Base-by-base conservation (phyloP, 352 stramenopile genomes). In the Phytophthora ohioensis region DNA sequence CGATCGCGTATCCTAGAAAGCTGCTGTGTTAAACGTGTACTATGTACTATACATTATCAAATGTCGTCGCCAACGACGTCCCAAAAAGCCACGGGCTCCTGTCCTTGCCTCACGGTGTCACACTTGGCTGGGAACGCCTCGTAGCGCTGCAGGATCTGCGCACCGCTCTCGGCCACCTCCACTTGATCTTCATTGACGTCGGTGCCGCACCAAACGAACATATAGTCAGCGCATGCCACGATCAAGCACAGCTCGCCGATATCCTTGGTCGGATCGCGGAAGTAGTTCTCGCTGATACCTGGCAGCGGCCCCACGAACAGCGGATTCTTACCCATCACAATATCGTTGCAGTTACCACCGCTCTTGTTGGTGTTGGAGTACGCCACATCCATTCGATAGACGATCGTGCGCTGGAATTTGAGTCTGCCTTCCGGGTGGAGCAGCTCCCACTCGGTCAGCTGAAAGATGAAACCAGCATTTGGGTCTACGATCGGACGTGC, bases 391-490 rank as follows among this genome's bases (percentile, higher is more conserved):
- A 96, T 78, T 30, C 85, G 84, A 69, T 92, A 96, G 17, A 93
- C 70, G 7, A 91, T 77, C 1, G 81, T 68, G 2, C 77, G 63
- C 59, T 92, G 71, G 41, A 91, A 75, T 36, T 80, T 73, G 34
- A 92, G 64, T 31, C 69, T 67, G 31, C 85, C 82, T 35, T 84
- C 69, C 41, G 78, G 64, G 35, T 87, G 87, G 39, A 91, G 64
- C 15, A 91, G 80, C 52, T 96, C 89, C 90, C 90, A 97, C 69
- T 97, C 90, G 36, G 87, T 96, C 9, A 97, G 66, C 67, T 97
- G 90, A 65, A 97, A 96, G 57, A 97, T 93, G 54, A 97, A 97
- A 11, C 88, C 88, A 21, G 85, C 86, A 62, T 97, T 97, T 21
- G 90, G 90, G 51, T 96, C 88, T 17, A 96, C 89, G 11, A 91